These are phyloP conservation scores for Tuber indicum DNA, from an alignment of 495 filamentous ascomycete species.

Conservation along the genomic window DNA sequence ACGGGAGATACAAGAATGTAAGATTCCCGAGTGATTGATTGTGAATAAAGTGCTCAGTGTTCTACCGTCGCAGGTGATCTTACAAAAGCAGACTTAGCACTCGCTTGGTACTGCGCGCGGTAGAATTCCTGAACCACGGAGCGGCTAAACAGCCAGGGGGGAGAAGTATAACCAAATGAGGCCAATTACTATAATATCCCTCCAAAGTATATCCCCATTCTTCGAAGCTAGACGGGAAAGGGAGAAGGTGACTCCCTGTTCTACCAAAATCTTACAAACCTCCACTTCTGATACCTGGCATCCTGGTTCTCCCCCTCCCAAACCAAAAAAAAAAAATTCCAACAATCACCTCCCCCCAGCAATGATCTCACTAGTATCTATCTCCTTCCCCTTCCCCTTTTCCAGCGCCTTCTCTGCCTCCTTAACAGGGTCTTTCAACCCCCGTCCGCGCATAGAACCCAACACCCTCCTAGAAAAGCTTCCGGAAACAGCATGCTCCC, in stretches of 20 bases:
- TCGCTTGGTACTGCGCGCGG: too few relatives aligned
- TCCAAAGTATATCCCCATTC: background rate
- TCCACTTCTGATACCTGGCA: background rate
- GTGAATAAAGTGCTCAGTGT: background rate
- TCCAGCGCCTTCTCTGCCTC: conserved; percentile 33
- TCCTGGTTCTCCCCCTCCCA: background rate
- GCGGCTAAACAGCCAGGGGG: background rate
- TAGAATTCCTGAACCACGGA: too few relatives aligned
- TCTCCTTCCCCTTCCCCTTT: conserved; percentile 37
- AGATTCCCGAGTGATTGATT: background rate
- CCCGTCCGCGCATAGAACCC: conserved; percentile 66
- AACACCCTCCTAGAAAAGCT: conserved; percentile 64
- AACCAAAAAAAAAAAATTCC: background rate
- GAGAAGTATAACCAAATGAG: background rate
- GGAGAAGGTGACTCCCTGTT: background rate
- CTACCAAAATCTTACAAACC: background rate
- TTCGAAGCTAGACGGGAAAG: background rate
- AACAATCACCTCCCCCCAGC: background rate
- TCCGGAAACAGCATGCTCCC: conserved; percentile 61
- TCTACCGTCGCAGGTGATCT: too few relatives aligned
- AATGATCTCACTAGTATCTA: conserved; percentile 5
- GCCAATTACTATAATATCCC: background rate
- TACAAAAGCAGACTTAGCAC: too few relatives aligned
- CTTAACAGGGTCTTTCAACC: conserved; percentile 50
- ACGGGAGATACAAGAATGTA: background rate